These are phyloP conservation scores for Tricladium varicosporioides DNA, from an alignment of 2,329 filamentous ascomycete genomes.

Conservation along the genomic window DNA sequence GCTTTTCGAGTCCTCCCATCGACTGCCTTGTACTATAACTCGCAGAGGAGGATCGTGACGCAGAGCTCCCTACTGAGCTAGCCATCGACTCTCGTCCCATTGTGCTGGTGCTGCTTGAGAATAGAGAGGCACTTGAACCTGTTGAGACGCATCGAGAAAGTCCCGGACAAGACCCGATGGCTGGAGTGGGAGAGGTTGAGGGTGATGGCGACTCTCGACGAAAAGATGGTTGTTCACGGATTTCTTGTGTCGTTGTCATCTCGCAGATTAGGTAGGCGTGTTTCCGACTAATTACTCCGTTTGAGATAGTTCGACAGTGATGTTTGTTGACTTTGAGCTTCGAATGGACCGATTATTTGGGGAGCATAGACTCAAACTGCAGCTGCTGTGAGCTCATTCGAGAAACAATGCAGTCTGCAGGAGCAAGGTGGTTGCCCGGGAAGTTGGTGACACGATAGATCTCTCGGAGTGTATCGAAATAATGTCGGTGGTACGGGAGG, in stretches of 20 bases:
- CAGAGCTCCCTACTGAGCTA: slow-evolving; percentile 46
- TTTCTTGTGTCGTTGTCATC: slow-evolving; percentile 41
- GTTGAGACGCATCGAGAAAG: slow-evolving; percentile 66
- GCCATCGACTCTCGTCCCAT: slow-evolving; percentile 54
- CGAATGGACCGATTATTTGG: neutral
- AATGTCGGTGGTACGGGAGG: neutral
- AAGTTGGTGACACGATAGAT: slow-evolving; percentile 19
- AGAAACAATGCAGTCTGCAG: slow-evolving; percentile 1
- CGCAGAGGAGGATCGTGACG: slow-evolving; percentile 62
- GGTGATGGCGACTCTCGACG: slow-evolving; percentile 57
- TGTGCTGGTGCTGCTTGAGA: slow-evolving; percentile 40
- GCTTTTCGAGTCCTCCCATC: slow-evolving; percentile 36
- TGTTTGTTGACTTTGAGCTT: neutral
- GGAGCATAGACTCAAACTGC: neutral
- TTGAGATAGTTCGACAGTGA: neutral
- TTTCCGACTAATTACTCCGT: slow-evolving; percentile 15
- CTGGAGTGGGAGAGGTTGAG: slow-evolving; percentile 59
- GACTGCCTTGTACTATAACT: slow-evolving; percentile 49
- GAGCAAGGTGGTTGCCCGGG: slow-evolving; percentile 22
- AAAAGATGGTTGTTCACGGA: slow-evolving; percentile 28
- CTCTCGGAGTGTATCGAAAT: slow-evolving; percentile 15
- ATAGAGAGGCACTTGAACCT: slow-evolving; percentile 46
- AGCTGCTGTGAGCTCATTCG: neutral
- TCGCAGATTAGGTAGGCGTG: slow-evolving; percentile 16
- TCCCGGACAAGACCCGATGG: slow-evolving; percentile 56